phyloP scores from a whole-genome alignment of 495 filamentous ascomycete genomes.

The Penicillium odoratum region DNA sequence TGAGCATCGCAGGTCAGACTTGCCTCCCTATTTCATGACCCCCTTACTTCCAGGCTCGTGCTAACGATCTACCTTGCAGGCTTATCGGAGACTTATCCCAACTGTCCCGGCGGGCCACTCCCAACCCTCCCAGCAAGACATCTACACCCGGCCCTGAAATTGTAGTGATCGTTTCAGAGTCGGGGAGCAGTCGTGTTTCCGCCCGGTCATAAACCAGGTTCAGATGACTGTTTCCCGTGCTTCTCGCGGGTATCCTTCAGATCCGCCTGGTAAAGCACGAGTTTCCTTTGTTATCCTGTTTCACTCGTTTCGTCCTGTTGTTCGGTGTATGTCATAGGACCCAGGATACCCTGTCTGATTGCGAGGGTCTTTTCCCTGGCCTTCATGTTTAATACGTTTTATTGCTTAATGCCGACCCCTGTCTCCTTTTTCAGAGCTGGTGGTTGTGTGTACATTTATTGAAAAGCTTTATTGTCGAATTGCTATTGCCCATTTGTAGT shows the following conservation, averaged over 20 bases:
- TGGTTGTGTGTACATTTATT: slow-evolving; percentile 4
- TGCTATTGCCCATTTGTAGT: background rate
- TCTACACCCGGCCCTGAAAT: slow-evolving; percentile 35
- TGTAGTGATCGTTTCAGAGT: slow-evolving; percentile 19
- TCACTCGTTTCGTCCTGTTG: slow-evolving; percentile 30
- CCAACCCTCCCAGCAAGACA: slow-evolving; percentile 34
- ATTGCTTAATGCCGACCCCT: slow-evolving; percentile 3
- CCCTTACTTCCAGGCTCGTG: slow-evolving; percentile 1
- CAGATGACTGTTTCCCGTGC: slow-evolving; percentile 9
- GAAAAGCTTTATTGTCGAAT: background rate
- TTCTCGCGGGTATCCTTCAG: slow-evolving; percentile 2
- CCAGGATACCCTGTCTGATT: slow-evolving; percentile 43
- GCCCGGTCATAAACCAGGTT: slow-evolving; percentile 9
- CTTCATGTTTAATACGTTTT: slow-evolving; percentile 23
- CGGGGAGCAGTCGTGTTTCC: slow-evolving; percentile 21
- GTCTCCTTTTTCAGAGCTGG: background rate
- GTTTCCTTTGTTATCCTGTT: slow-evolving; percentile 27
- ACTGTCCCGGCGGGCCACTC: slow-evolving; percentile 38
- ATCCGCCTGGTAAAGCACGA: slow-evolving; percentile 18
- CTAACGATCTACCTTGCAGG: slow-evolving; percentile 21
- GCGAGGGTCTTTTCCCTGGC: slow-evolving; percentile 5
- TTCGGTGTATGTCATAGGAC: slow-evolving; percentile 44
- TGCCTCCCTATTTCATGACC: background rate
- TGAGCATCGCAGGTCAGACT: slow-evolving; percentile 44
- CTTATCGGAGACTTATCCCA: slow-evolving; percentile 45